phyloP scores from a whole-genome alignment of 805 yeast genomes.

The Zygosaccharomyces rouxii region DNA sequence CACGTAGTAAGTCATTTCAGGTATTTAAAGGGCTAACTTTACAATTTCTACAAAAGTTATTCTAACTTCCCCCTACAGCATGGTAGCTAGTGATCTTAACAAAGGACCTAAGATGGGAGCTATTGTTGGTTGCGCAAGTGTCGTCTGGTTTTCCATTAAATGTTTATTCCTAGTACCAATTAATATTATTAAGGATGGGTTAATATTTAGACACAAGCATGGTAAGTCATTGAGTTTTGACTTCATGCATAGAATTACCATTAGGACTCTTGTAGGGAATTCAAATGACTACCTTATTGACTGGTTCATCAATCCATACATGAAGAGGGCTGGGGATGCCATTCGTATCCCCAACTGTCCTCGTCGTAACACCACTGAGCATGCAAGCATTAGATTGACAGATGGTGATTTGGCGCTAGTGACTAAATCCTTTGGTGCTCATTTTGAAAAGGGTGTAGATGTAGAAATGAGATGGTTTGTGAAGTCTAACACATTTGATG shows the following conservation, averaged over 20 bases:
- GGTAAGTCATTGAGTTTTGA: neutral
- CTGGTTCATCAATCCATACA: neutral
- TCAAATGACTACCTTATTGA: constrained; percentile 1
- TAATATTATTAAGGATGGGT: constrained; percentile 1
- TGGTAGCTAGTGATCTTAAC: too few species aligned
- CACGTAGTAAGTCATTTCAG: neutral
- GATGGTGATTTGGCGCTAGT: constrained; percentile 2
- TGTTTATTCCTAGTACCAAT: neutral
- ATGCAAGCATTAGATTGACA: neutral
- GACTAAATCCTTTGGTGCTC: constrained; percentile 1
- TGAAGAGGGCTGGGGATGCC: neutral
- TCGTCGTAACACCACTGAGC: neutral
- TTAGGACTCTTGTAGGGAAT: constrained; percentile 17
- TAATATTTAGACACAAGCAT: neutral
- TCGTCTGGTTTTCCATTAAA: constrained; percentile 1
- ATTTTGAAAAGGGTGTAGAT: neutral
- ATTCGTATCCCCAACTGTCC: neutral
- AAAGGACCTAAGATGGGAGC: neutral
- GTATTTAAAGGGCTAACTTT: neutral
- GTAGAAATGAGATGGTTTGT: constrained; percentile 11
- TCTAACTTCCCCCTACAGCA: neutral
- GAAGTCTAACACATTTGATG: constrained; percentile 16
- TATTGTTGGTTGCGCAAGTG: neutral
- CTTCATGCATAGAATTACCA: constrained; percentile 10
- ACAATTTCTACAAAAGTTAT: neutral